phyloP scores from a whole-genome alignment of 2,329 filamentous ascomycete genomes.

The Cryphonectria japonica region DNA sequence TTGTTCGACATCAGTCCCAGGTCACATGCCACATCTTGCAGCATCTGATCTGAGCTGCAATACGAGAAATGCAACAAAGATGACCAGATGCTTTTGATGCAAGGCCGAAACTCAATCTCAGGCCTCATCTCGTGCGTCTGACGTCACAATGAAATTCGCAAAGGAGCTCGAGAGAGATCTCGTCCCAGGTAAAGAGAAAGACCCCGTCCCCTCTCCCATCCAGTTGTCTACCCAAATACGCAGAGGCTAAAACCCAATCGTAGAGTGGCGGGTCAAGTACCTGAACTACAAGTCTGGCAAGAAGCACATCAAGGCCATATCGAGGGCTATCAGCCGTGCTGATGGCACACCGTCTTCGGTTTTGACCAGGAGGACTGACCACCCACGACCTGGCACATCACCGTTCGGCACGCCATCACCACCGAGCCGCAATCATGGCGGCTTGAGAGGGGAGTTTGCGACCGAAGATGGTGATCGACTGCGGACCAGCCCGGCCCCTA shows the following conservation, averaged over 20 bases:
- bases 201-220: background rate
- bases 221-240: background rate
- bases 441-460: conserved; percentile 28
- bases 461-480: conserved; percentile 31
- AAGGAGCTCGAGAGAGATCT: conserved; percentile 85
- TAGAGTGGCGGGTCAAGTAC: conserved; percentile 92
- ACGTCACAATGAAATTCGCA: conserved; percentile 64
- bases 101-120: background rate
- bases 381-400: conserved; percentile 37
- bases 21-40: background rate
- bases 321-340: conserved; percentile 69
- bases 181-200: conserved; percentile 67
- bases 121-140: conserved; percentile 24
- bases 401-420: conserved; percentile 30
- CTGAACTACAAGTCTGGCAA: conserved; percentile 95
- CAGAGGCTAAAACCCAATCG: conserved; percentile 3
- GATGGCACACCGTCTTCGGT: conserved; percentile 52
- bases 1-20: background rate
- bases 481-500: conserved; percentile 35
- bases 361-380: conserved; percentile 38
- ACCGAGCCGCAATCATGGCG: conserved; percentile 35
- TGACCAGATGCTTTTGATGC: conserved; percentile 5
- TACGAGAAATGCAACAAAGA: background rate
- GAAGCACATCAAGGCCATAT: conserved; percentile 86
- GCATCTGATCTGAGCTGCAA: background rate